Conservation (phyloP, 306 rosid species). For the Acmispon strigosus region DNA sequence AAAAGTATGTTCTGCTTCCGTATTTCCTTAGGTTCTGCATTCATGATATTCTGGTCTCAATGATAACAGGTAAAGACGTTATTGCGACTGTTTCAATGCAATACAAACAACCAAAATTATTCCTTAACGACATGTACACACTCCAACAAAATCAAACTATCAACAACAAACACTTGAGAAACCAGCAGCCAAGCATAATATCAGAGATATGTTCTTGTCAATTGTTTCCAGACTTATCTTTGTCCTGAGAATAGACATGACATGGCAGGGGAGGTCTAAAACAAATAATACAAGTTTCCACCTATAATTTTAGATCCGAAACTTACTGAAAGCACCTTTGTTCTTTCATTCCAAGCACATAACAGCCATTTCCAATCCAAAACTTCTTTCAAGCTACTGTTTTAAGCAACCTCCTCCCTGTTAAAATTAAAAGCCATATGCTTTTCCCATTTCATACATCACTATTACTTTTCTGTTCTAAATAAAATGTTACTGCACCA, state of each 20-base stretch:
- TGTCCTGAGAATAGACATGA: no score
- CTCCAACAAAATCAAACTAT: constrained; percentile 5
- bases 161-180: constrained; percentile 6
- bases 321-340: background rate
- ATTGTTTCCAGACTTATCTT: background rate
- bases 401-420: background rate
- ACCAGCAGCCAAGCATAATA: background rate
- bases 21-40: background rate
- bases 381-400: background rate
- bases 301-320: background rate
- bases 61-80: background rate
- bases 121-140: background rate
- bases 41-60: background rate
- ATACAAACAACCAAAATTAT: background rate
- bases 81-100: background rate
- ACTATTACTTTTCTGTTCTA: background rate
- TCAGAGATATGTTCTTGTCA: background rate
- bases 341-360: background rate
- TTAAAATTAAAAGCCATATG: background rate
- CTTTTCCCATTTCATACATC: background rate
- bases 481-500: background rate
- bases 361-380: constrained; percentile 3
- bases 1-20: background rate
- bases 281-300: background rate
- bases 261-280: background rate